phyloP scores from a whole-genome alignment of 441 rosid genomes.

The Adansonia gregorii region DNA sequence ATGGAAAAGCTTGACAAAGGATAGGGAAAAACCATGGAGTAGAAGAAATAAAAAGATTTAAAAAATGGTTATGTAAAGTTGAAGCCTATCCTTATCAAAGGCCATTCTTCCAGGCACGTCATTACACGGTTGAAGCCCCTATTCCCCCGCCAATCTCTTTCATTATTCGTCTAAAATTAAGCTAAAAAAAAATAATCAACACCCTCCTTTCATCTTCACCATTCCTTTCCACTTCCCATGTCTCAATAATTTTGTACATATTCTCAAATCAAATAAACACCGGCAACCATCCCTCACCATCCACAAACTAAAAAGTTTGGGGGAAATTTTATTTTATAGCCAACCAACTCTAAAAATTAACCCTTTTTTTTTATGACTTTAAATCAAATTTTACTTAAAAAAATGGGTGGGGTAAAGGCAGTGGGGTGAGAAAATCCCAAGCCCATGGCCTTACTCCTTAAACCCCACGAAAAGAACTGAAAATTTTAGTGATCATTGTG shows the following conservation, averaged over 20 bases:
- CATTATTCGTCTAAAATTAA: neutral
- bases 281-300: neutral
- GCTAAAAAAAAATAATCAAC: no score
- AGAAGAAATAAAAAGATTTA: neutral
- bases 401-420: conserved; percentile 26
- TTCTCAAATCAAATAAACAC: neutral
- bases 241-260: neutral
- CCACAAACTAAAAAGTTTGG: neutral
- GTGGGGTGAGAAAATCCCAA: conserved; percentile 28
- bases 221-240: neutral
- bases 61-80: neutral
- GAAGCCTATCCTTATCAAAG: conserved; percentile 12
- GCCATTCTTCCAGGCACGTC: neutral
- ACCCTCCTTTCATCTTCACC: neutral
- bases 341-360: neutral
- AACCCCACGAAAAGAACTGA: conserved; percentile 28
- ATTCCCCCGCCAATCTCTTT: neutral
- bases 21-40: neutral
- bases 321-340: neutral
- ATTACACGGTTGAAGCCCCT: neutral
- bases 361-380: neutral
- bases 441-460: conserved; percentile 12
- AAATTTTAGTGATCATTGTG: conserved; percentile 27
- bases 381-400: neutral
- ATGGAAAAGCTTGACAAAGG: neutral